Evolutionary conservation across 164 flowering plant species (phyloP).

Genomic region (Berberis vulgaris): DNA sequence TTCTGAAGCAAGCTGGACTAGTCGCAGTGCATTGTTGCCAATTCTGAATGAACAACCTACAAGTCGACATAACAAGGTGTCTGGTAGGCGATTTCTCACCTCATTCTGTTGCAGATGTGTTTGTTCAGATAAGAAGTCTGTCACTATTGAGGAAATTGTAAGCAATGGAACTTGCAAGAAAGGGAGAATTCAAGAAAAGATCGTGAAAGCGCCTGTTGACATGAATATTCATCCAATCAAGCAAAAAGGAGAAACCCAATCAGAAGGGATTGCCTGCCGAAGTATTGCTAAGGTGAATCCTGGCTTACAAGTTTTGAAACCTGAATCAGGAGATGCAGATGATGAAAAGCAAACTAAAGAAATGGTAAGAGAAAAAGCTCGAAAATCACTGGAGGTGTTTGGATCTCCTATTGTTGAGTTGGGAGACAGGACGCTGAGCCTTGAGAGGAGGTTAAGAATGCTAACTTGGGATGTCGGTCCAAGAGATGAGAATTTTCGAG

Average conservation of each 20-base stretch:
- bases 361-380: slow-evolving; percentile 13
- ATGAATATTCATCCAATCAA: slow-evolving; percentile 4
- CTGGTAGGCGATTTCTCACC: slow-evolving; percentile 27
- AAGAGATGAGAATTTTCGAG: slow-evolving; percentile 17
- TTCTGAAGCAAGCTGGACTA: slow-evolving; percentile 67
- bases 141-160: slow-evolving; percentile 17
- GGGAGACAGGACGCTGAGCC: slow-evolving; percentile 17
- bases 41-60: slow-evolving; percentile 13
- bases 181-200: slow-evolving; percentile 8
- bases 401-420: slow-evolving; percentile 35
- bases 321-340: slow-evolving; percentile 11
- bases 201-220: slow-evolving; percentile 6
- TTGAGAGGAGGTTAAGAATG: slow-evolving; percentile 32
- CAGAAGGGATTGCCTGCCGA: slow-evolving; percentile 8
- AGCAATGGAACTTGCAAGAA: slow-evolving; percentile 4
- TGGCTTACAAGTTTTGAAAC: slow-evolving; percentile 10
- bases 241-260: slow-evolving; percentile 3
- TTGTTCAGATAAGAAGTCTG: slow-evolving; percentile 48
- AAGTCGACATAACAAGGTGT: slow-evolving; percentile 6
- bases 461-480: slow-evolving; percentile 29
- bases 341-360: slow-evolving; percentile 7
- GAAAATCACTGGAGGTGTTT: slow-evolving; percentile 48
- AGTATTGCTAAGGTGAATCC: not conserved
- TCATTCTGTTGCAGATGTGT: slow-evolving; percentile 41
- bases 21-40: slow-evolving; percentile 44